Evolutionary conservation across 441 rosid genomes (phyloP).

Genomic region (Gossypium armourianum): DNA sequence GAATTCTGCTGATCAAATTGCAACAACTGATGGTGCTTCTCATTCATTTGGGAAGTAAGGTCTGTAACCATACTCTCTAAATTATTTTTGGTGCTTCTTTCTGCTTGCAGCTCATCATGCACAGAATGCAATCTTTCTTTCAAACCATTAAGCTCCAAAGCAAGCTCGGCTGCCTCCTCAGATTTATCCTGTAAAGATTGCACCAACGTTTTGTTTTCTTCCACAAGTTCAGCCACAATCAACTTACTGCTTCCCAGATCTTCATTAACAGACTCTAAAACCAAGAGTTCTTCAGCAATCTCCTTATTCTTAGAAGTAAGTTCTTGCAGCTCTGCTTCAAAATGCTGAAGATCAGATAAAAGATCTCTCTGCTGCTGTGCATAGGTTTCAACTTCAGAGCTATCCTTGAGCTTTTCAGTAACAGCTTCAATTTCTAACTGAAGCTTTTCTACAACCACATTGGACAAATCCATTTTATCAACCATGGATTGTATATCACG

Average conservation of each 20-base stretch:
- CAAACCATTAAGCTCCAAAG: conserved; percentile 37
- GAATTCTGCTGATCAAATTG: conserved; percentile 43
- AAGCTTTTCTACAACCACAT: conserved; percentile 43
- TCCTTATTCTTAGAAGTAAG: conserved; percentile 45
- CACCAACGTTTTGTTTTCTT: conserved; percentile 46
- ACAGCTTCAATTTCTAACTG: conserved; percentile 53
- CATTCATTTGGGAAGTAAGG: conserved; percentile 49
- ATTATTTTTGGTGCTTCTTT: conserved; percentile 44
- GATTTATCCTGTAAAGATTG: conserved; percentile 43
- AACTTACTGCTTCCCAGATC: conserved; percentile 51
- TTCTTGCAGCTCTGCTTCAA: conserved; percentile 50
- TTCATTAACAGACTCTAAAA: conserved; percentile 35
- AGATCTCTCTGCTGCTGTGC: conserved; percentile 37
- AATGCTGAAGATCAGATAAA: conserved; percentile 42
- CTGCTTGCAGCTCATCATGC: conserved; percentile 40
- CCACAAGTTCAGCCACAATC: conserved; percentile 41
- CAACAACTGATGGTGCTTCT: conserved; percentile 41
- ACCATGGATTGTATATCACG: conserved; percentile 33
- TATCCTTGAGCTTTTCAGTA: conserved; percentile 38
- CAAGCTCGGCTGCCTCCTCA: conserved; percentile 40
- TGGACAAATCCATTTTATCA: conserved; percentile 41
- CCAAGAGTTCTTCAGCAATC: conserved; percentile 45
- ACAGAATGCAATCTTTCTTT: conserved; percentile 33
- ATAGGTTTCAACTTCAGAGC: conserved; percentile 45
- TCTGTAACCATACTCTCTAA: conserved; percentile 37